Evolutionary conservation across 2,329 filamentous ascomycete genomes (phyloP).

Genomic region (Aspergillus flavus): DNA sequence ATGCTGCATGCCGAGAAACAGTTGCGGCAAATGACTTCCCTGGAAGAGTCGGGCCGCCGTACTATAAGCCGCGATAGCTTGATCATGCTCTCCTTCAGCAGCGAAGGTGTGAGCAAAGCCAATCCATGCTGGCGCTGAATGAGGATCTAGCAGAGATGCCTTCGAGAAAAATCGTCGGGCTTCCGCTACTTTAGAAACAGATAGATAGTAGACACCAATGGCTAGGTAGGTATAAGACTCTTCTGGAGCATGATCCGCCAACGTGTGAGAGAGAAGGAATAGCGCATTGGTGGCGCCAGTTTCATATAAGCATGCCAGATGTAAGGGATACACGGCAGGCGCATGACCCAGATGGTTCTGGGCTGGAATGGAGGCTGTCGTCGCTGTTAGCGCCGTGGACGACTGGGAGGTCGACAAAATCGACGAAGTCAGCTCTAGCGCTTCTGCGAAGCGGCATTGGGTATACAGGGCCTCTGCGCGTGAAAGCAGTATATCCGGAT

Average conservation of each 20-base stretch:
- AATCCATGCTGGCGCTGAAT: conserved; percentile 97
- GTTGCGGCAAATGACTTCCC: conserved; percentile 91
- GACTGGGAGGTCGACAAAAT: conserved; percentile 84
- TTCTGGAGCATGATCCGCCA: conserved; percentile 87
- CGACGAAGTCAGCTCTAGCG: conserved; percentile 77
- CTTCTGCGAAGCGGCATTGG: conserved; percentile 89
- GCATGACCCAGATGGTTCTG: conserved; percentile 47
- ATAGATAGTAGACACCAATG: conserved; percentile 92
- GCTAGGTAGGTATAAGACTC: conserved; percentile 93
- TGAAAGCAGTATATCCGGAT: conserved; percentile 87
- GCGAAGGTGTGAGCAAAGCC: conserved; percentile 98
- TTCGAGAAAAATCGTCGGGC: conserved; percentile 96
- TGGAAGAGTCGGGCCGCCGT: conserved; percentile 94
- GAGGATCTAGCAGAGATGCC: conserved; percentile 94
- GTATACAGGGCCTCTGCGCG: conserved; percentile 91
- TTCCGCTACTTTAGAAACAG: conserved; percentile 86
- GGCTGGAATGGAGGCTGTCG: conserved; percentile 29
- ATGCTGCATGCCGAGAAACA: conserved; percentile 98
- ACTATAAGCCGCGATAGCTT: conserved; percentile 96
- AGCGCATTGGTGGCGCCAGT: conserved; percentile 83
- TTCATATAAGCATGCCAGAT: conserved; percentile 88
- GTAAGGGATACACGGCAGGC: conserved; percentile 74
- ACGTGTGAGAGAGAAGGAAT: conserved; percentile 88
- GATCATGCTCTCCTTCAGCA: conserved; percentile 95
- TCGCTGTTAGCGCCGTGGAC: conserved; percentile 62